phyloP scores from a whole-genome alignment of 2,329 filamentous ascomycete species.

The Tolypocladium endophyticum region DNA sequence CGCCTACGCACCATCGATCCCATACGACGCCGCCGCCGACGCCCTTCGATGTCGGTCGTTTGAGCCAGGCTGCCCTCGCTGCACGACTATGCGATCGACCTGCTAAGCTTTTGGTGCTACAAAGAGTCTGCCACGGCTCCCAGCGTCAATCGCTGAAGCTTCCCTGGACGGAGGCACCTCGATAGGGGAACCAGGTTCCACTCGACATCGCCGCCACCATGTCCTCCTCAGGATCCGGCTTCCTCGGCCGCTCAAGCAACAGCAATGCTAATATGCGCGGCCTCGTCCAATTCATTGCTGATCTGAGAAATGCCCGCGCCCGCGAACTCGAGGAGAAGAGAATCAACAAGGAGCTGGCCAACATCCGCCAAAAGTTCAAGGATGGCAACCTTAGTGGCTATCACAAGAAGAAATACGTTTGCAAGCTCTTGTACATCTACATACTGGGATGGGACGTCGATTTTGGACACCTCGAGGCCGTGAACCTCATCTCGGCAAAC shows the following conservation, averaged over 20 bases:
- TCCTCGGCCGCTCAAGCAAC: constrained; percentile 54
- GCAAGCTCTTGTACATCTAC: constrained; percentile 99
- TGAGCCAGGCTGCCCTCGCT: constrained; percentile 12
- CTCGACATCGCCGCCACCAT: constrained; percentile 24
- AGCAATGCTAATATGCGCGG: constrained; percentile 65
- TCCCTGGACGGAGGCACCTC: background rate
- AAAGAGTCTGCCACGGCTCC: background rate
- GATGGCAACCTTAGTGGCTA: constrained; percentile 89
- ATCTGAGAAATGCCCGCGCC: constrained; percentile 87
- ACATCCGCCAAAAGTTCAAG: constrained; percentile 98
- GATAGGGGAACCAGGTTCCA: background rate
- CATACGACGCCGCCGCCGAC: background rate
- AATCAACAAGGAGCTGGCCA: constrained; percentile 98
- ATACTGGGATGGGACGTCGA: constrained; percentile 99
- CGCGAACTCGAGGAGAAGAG: constrained; percentile 96
- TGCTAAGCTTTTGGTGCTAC: constrained; percentile 13
- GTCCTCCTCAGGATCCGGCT: constrained; percentile 48
- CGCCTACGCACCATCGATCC: background rate
- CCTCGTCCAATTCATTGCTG: constrained; percentile 95
- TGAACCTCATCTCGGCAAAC: constrained; percentile 90
- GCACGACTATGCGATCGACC: constrained; percentile 21
- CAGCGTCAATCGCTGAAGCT: background rate
- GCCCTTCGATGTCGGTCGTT: constrained; percentile 14
- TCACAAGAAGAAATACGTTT: constrained; percentile 99
- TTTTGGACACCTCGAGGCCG: constrained; percentile 95